Evolutionary conservation across 2,329 filamentous ascomycete genomes (phyloP).

Genomic region (Penicillium sp.): DNA sequence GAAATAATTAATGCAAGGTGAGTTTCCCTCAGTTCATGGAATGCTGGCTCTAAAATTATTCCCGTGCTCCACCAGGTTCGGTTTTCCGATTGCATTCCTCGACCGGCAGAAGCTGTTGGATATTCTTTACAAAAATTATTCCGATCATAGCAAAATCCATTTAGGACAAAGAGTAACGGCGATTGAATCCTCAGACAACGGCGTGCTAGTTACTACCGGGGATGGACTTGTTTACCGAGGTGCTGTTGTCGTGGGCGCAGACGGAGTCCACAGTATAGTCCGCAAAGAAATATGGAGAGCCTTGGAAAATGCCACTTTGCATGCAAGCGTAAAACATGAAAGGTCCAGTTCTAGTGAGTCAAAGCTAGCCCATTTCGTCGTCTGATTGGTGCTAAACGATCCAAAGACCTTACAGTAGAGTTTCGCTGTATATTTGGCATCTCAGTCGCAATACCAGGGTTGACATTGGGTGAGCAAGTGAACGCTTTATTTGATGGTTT

Average conservation of each 20-base stretch:
- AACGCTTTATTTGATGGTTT: neutral
- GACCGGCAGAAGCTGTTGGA: conserved; percentile 14
- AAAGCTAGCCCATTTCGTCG: neutral
- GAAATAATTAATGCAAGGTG: neutral
- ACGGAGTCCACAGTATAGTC: neutral
- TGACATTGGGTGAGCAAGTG: neutral
- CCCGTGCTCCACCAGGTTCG: conserved; percentile 5
- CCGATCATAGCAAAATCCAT: neutral
- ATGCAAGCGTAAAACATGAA: neutral
- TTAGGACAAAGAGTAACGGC: neutral
- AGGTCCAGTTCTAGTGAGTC: neutral
- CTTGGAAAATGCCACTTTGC: neutral
- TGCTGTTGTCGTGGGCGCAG: neutral
- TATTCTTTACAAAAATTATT: conserved; percentile 4
- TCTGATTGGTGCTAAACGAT: too few species aligned
- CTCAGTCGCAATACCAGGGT: neutral
- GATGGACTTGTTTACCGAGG: neutral
- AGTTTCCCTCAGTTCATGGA: neutral
- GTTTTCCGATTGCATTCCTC: conserved; percentile 14
- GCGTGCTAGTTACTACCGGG: neutral
- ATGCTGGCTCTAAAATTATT: too few species aligned
- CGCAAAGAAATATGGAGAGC: neutral
- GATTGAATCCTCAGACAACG: neutral
- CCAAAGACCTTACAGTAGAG: neutral
- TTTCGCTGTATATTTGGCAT: neutral